Percentiles rank a stretch among this genome's conserved stretches.
Conservation (phyloP, 2,329 filamentous ascomycete species). For the Penicillium digitatum region DNA sequence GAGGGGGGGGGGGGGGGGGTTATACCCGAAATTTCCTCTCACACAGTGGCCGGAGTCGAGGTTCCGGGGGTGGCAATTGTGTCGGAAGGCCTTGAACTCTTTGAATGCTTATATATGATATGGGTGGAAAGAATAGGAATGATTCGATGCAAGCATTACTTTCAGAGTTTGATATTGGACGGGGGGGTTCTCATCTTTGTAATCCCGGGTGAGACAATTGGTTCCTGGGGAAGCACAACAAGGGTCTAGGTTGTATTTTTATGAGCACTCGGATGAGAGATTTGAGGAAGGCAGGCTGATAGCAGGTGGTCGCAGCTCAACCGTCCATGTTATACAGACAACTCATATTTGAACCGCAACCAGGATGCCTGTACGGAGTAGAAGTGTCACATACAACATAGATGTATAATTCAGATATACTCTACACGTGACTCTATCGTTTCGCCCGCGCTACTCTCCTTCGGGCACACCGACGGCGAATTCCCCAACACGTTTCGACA, state of each 20-base stretch:
- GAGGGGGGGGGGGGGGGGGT: no score
- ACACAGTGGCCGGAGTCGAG: neutral
- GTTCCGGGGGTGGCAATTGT: neutral
- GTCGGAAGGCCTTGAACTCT: neutral
- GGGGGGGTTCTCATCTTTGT: neutral
- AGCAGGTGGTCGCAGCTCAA: no score
- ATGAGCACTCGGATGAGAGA: neutral
- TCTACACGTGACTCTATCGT: constrained; percentile 1
- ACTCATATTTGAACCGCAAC: neutral
- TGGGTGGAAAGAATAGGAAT: no score
- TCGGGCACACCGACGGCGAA: constrained; percentile 11
- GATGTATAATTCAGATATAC: neutral
- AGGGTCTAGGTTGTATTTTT: neutral
- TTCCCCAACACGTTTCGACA: constrained; percentile 7
- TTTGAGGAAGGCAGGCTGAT: neutral
- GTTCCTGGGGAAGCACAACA: neutral
- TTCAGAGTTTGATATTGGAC: neutral
- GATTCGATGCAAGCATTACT: neutral
- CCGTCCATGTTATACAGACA: neutral
- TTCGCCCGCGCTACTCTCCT: constrained; percentile 9
- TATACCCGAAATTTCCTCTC: neutral
- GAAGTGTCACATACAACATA: neutral
- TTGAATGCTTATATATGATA: neutral
- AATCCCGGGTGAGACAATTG: neutral
- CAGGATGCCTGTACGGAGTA: neutral